These are phyloP conservation scores for Diaporthe batatas DNA, from an alignment of 2,329 filamentous ascomycete species.

Conservation along the genomic window DNA sequence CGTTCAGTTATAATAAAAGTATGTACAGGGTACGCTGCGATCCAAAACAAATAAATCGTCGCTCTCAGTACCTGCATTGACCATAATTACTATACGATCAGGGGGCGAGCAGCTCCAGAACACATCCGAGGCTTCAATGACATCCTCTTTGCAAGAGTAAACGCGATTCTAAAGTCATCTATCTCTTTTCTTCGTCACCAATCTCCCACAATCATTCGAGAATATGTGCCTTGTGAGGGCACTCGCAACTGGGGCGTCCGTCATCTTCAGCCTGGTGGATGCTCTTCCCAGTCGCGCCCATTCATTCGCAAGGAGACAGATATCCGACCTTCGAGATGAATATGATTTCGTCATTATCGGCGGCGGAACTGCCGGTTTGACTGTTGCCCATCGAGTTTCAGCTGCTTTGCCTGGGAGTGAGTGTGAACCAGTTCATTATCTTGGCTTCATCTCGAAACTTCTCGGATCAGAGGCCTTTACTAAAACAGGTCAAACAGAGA, in stretches of 20 bases:
- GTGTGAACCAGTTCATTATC: background rate
- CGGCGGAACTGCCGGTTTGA: conserved; percentile 63
- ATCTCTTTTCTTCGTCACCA: background rate
- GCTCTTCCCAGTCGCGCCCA: background rate
- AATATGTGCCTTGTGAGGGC: background rate
- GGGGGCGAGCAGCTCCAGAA: background rate
- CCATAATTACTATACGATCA: background rate
- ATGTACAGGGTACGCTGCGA: background rate
- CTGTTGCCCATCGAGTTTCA: conserved; percentile 58
- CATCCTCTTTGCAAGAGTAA: background rate
- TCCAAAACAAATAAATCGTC: background rate
- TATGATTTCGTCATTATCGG: conserved; percentile 65
- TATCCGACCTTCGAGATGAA: conserved; percentile 13
- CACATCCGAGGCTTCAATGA: background rate
- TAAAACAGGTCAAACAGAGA: conserved; percentile 43
- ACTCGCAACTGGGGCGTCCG: background rate
- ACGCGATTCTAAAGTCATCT: too few relatives aligned
- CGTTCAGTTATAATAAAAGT: background rate
- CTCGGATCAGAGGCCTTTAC: background rate
- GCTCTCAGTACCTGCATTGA: background rate
- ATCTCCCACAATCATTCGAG: background rate
- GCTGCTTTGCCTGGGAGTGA: conserved; percentile 38
- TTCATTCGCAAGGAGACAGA: conserved; percentile 5
- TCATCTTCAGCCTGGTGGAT: conserved; percentile 1
- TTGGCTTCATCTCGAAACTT: background rate